Evolutionary conservation across 2,329 filamentous ascomycete genomes (phyloP), one percentile per base, ranked within the genome.

Genomic region (Scedosporium minutisporum): DNA sequence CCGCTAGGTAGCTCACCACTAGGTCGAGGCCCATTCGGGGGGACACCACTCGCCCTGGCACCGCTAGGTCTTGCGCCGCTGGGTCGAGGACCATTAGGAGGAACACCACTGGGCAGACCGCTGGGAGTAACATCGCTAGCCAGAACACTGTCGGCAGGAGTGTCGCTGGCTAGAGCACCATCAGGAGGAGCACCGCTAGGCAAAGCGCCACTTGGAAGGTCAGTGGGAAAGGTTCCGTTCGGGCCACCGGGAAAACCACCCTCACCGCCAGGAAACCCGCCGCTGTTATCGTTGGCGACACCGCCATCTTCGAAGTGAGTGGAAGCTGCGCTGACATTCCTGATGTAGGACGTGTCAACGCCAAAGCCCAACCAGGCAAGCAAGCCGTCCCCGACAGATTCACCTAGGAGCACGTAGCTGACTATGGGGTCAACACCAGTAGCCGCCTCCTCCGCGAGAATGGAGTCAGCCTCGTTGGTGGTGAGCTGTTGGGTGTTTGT

Each of bases 381-480:
- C 38, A 85, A 67, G 42, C 82, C 82, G 60, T 84, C 80, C 3
- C 71, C 65, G 10, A 82, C 68, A 44, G 73, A 71, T 53, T 86
- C 78, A 7, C 84, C 83, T 2, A 87, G 76, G 14, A 80, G 74
- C 10, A 81, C 77, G 66, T 85, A 85, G 68, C 86, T 78, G 63
- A 85, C 74, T 68, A 86, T 77, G 0, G 84, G 85, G 67, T 85
- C 82, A 64, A 81, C 81, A 46, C 78, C 77, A 29, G 70, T 55
- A n/a, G 18, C 66, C 23, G 79, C 76, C 69, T 81, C 78, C 67
- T 77, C 71, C 18, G 73, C 68, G 41, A 81, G 75, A 58, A 83
- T 78, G 18, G 65, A 62, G 69, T 87, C 84, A 0, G 81, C 73
- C 10, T 72, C 70, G 67, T 87, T 86, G 57, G 69, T 71, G 3